Conservation (phyloP, 176 grass and related monocot genomes). For the Luzula sylvatica region DNA sequence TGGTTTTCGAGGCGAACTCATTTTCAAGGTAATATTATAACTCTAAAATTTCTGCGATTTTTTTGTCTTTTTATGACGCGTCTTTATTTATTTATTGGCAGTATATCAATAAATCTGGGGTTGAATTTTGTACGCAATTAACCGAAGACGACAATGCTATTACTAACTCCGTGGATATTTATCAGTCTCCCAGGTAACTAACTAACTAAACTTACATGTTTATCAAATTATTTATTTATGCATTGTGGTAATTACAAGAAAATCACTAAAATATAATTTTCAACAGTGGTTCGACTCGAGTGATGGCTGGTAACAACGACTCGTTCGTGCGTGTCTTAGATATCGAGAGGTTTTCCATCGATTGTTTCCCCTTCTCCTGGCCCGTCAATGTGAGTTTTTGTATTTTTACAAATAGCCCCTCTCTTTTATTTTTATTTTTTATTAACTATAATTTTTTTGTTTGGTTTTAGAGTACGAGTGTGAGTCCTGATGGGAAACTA, state of each 20-base stretch:
- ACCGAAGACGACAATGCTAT: constrained; percentile 50
- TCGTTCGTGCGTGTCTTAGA: constrained; percentile 38
- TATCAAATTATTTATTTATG: background rate
- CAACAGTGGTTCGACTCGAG: constrained; percentile 36
- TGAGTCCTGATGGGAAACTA: constrained; percentile 56
- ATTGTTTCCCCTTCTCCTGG: constrained; percentile 32
- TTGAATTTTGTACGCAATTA: constrained; percentile 51
- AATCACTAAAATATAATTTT: background rate
- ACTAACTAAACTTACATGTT: background rate
- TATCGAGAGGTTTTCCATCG: constrained; percentile 27
- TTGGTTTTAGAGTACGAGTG: constrained; percentile 32
- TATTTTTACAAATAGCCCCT: background rate
- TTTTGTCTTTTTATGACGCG: background rate
- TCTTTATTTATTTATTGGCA: constrained; percentile 9
- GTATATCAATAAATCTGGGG: constrained; percentile 61
- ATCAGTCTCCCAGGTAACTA: constrained; percentile 46
- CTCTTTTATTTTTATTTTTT: background rate
- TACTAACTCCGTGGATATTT: constrained; percentile 67
- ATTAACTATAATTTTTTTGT: background rate
- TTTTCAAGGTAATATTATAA: constrained; percentile 62
- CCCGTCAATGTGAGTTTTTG: constrained; percentile 64
- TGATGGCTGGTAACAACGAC: constrained; percentile 54
- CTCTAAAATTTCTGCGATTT: background rate
- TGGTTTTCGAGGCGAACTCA: constrained; percentile 92
- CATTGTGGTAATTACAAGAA: no score